Evolutionary conservation across 306 rosid species (phyloP).

Genomic region (Sophora flavescens): DNA sequence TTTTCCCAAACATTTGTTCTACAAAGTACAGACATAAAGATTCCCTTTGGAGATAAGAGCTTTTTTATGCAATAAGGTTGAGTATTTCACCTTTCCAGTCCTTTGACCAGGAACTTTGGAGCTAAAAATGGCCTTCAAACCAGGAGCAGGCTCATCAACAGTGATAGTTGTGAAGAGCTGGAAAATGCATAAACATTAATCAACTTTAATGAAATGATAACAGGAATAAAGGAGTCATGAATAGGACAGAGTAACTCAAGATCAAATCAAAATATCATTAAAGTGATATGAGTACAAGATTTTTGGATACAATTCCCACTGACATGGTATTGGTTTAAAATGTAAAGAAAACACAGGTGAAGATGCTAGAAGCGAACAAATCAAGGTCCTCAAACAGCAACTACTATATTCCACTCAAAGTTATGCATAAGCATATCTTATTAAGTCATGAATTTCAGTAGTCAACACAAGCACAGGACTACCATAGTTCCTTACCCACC

Average conservation of each 20-base stretch:
- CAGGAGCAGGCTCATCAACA: constrained; percentile 79
- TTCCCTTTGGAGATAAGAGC: background rate
- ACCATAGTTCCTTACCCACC: background rate
- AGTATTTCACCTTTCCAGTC: constrained; percentile 82
- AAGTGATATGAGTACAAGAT: background rate
- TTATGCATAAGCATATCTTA: background rate
- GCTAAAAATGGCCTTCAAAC: constrained; percentile 79
- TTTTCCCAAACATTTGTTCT: background rate
- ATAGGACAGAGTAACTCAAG: background rate
- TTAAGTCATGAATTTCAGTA: background rate
- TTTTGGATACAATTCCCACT: background rate
- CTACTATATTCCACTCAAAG: background rate
- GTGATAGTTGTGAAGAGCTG: constrained; percentile 83
- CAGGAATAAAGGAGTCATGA: background rate
- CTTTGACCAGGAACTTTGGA: constrained; percentile 87
- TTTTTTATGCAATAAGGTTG: background rate
- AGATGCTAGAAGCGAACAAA: background rate
- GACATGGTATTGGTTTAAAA: background rate
- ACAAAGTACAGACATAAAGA: background rate
- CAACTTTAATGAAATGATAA: constrained; percentile 5
- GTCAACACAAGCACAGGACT: background rate
- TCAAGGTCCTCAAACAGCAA: background rate
- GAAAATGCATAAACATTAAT: constrained; percentile 18
- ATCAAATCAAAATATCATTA: constrained; percentile 3
- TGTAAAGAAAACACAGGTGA: background rate